Evolutionary conservation across 179 eudicot species (phyloP), one percentile per base, ranked within the genome.

Genomic region (Beta corolliflora): DNA sequence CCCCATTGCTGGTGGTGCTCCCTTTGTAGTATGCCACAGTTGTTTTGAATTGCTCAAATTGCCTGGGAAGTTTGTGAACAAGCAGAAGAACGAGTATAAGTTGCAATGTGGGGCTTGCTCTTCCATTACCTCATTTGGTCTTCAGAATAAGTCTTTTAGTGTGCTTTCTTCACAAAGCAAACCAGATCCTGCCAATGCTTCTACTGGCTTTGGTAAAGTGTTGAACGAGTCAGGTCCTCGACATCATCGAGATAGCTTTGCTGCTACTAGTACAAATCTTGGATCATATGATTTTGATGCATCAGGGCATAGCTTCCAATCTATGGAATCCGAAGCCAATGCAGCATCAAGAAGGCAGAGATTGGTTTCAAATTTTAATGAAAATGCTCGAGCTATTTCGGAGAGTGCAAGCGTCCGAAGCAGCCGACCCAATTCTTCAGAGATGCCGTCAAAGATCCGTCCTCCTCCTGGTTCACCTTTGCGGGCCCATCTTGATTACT

Each of bases 1-100:
- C 76, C 99, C 99, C 15, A 81, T 89, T 48, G 89, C 86, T 52
- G 92, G 97, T 64, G 99, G 97, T 50, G 91, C 98, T 15, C 99
- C 99, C 19, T 91, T 94, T 82, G 79, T 94, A 68, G 74, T 91
- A 59, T 96, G 99, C 84, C 67, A 66, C 66, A 89, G 82, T 29
- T 96, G 99, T 88, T 96, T 88, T 80, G 92, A 89, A 78, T 82
- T 94, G 83, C 86, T 96, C 84, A 88, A 84, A 84, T 67, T 95
- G 71, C 92, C 97, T 15, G 83, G 78, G 63, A 92, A 90, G 68
- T 75, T 85, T 68, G 48, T 70, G 53, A 73, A 73, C 45, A 60
- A 73, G 80, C 83, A 71, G 64, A 87, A 83, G 81, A 86, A 78
- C n/a, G 85, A 78, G 73, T 78, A 80, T 54, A 86, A 77, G 72